phyloP scores from a whole-genome alignment of 805 yeast species.

The Candida qinlingensis region DNA sequence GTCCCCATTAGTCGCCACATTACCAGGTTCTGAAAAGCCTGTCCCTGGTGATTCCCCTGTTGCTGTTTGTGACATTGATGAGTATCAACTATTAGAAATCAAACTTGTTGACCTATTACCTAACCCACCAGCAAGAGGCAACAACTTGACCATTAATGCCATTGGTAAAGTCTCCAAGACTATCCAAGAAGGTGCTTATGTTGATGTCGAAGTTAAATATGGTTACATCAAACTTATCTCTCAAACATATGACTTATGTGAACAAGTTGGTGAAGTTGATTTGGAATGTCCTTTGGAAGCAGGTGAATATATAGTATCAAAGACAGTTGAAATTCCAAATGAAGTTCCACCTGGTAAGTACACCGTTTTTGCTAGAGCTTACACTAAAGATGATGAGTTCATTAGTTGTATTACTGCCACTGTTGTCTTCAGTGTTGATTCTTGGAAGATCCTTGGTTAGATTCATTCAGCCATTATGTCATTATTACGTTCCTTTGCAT shows the following conservation, averaged over 20 bases:
- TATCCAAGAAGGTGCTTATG: conserved; percentile 83
- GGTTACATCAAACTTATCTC: conserved; percentile 86
- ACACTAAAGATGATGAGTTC: conserved; percentile 72
- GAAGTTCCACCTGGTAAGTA: conserved; percentile 97
- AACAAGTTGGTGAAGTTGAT: conserved; percentile 76
- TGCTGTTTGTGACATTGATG: conserved; percentile 62
- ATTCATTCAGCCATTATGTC: background rate
- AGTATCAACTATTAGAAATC: conserved; percentile 60
- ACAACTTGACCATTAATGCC: conserved; percentile 74
- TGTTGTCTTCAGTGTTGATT: conserved; percentile 39
- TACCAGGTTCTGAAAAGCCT: conserved; percentile 46
- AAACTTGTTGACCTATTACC: conserved; percentile 61
- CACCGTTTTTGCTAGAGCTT: conserved; percentile 83
- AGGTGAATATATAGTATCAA: conserved; percentile 63
- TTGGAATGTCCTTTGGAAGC: conserved; percentile 74
- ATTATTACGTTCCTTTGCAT: background rate
- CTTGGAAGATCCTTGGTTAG: conserved; percentile 20
- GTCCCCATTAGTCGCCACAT: conserved; percentile 14
- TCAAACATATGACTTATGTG: conserved; percentile 92
- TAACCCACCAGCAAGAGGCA: conserved; percentile 87
- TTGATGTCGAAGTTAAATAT: conserved; percentile 87
- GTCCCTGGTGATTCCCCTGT: conserved; percentile 92
- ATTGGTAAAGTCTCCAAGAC: conserved; percentile 51
- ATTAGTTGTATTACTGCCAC: conserved; percentile 81
- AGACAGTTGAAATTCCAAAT: conserved; percentile 76